Conservation (phyloP, 108 stramenopile species). For the Epithemia pelagica region DNA sequence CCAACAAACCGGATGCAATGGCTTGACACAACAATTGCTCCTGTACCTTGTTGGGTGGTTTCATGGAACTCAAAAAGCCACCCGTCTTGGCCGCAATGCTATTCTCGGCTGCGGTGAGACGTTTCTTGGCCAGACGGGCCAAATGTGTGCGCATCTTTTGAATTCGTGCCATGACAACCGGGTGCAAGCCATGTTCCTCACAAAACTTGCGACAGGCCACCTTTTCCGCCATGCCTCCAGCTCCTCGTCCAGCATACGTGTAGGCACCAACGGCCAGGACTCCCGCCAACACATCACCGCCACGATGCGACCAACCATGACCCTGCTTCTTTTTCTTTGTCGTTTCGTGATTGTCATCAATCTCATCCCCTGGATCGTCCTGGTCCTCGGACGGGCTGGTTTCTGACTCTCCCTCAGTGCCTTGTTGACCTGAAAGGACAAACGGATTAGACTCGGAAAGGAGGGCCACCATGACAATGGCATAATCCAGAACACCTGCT, state of each 20-base stretch:
- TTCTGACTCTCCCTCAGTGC: slow-evolving; percentile 24
- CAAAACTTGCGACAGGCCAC: slow-evolving; percentile 65
- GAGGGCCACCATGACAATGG: slow-evolving; percentile 65
- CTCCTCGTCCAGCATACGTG: slow-evolving; percentile 72
- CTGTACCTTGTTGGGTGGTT: slow-evolving; percentile 70
- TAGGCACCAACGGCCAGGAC: slow-evolving; percentile 79
- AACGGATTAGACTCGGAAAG: slow-evolving; percentile 78
- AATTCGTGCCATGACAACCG: slow-evolving; percentile 68
- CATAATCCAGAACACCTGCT: slow-evolving; percentile 80
- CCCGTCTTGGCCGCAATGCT: slow-evolving; percentile 70
- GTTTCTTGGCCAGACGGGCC: slow-evolving; percentile 60
- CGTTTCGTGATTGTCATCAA: slow-evolving; percentile 12
- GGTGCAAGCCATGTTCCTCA: slow-evolving; percentile 74
- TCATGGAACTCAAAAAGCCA: slow-evolving; percentile 51
- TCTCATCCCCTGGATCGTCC: slow-evolving; percentile 23
- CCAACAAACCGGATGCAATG: slow-evolving; percentile 68
- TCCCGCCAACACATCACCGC: slow-evolving; percentile 72
- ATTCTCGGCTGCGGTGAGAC: slow-evolving; percentile 48
- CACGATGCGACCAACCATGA: slow-evolving; percentile 53
- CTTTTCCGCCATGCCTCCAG: slow-evolving; percentile 68
- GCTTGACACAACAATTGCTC: slow-evolving; percentile 54
- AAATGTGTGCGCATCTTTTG: slow-evolving; percentile 79
- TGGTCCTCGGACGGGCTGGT: slow-evolving; percentile 40
- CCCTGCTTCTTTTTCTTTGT: slow-evolving; percentile 23
- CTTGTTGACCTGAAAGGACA: slow-evolving; percentile 14